Evolutionary conservation across 108 stramenopile species (phyloP), one percentile per base, ranked within the genome.

Genomic region (Nitzschia sp.): DNA sequence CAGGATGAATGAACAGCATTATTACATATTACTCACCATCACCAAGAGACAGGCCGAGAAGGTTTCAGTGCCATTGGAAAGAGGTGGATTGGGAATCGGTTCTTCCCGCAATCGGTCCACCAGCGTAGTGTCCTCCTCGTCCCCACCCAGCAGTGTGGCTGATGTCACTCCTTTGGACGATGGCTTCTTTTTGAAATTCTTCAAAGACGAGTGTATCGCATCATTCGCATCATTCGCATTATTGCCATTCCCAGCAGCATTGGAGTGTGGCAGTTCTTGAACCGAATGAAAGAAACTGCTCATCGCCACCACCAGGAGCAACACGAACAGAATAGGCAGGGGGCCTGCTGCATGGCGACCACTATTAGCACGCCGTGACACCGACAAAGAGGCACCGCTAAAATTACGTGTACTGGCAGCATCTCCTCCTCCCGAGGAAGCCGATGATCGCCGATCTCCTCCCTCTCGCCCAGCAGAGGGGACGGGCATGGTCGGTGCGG

Each of bases 11-110:
- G n/a, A 52, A 52, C 21, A 19, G n/a, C 50, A 52, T 52, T 19
- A 8, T 52, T 5, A 52, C 6, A 9, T 41, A 13, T 41, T 17
- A 60, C 58, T 2, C 29, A 83, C 87, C 70, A 85, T 88, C 0
- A 88, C 81, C 11, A 88, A 45, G 13, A 88, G 56, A 60, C 87
- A 88, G 11, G 81, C 87, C 1, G 81, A 63, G 61, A 79, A 73
- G 13, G 78, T 69, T 25, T 55, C 26, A 22, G 28, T 57, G 15
- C 67, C 67, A 58, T 57, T 33, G 2, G 38, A 21, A 1, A 58
- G 28, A 4, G 63, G 58, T 55, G 77, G 77, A 61, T 71, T 71
- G 2, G 71, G 70, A 25, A 67, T 53, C 16, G 77, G 71, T 35
- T 71, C 59, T 45, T 78, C 77, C n/a, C 21, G 9, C 2, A 38